Evolutionary conservation across 805 yeast genomes (phyloP).

Genomic region (Dipodascus geniculatus): DNA sequence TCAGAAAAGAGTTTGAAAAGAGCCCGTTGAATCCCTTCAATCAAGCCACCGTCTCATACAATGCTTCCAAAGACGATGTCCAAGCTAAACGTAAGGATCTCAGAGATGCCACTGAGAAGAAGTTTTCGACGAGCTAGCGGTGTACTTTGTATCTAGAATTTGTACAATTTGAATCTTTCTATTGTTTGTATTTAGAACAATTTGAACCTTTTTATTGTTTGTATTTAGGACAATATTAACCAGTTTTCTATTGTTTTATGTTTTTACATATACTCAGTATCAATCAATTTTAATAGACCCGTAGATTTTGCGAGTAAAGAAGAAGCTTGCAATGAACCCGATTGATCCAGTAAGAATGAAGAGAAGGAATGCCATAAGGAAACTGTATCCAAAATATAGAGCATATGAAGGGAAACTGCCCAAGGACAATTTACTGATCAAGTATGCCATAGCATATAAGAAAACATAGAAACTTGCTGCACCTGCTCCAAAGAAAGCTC

Average conservation of each 20-base stretch:
- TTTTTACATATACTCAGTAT: conserved; percentile 1
- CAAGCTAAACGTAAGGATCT: conserved; percentile 36
- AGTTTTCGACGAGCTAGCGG: conserved; percentile 13
- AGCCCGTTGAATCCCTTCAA: conserved; percentile 77
- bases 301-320: conserved; percentile 70
- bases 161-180: not conserved
- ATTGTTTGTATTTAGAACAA: no score
- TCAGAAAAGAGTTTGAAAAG: conserved; percentile 72
- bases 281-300: conserved; percentile 78
- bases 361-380: conserved; percentile 53
- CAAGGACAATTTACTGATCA: conserved; percentile 40
- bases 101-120: conserved; percentile 36
- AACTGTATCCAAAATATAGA: conserved; percentile 73
- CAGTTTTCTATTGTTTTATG: not conserved
- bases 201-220: no score
- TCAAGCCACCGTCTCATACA: conserved; percentile 52
- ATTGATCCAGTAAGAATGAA: conserved; percentile 81
- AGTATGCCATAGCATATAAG: conserved; percentile 58
- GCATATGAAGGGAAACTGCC: conserved; percentile 68
- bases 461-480: conserved; percentile 81
- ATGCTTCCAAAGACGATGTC: conserved; percentile 48
- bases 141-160: not conserved
- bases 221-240: no score
- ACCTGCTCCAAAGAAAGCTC: conserved; percentile 75
- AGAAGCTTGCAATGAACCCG: conserved; percentile 66